phyloP scores from a whole-genome alignment of 2,329 filamentous ascomycete genomes.

The Nemania serpens region DNA sequence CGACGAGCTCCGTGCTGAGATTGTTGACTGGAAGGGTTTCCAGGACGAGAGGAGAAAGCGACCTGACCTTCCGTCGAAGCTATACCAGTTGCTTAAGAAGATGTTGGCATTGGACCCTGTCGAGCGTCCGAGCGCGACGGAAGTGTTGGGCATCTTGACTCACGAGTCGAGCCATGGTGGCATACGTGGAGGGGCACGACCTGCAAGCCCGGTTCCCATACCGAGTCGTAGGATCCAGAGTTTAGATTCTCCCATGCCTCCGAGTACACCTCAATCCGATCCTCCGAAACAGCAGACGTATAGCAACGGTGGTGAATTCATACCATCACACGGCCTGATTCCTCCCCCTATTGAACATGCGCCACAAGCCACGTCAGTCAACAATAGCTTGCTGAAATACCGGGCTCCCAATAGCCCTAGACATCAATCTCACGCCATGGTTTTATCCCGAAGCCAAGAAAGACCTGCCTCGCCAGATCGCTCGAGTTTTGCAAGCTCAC shows the following conservation, averaged over 20 bases:
- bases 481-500: constrained; percentile 27
- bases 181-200: constrained; percentile 42
- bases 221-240: constrained; percentile 56
- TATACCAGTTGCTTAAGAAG: constrained; percentile 83
- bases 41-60: constrained; percentile 75
- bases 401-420: constrained; percentile 38
- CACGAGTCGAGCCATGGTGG: constrained; percentile 61
- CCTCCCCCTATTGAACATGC: constrained; percentile 34
- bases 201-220: constrained; percentile 44
- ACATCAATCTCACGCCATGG: constrained; percentile 44
- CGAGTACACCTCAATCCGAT: constrained; percentile 56
- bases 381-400: constrained; percentile 43
- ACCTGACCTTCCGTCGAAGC: constrained; percentile 80
- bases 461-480: constrained; percentile 43
- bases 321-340: constrained; percentile 39
- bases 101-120: constrained; percentile 77
- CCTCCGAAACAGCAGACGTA: constrained; percentile 32
- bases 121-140: constrained; percentile 80
- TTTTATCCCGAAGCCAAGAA: constrained; percentile 50
- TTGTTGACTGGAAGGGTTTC: constrained; percentile 85
- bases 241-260: constrained; percentile 57
- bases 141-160: constrained; percentile 80
- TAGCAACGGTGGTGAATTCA: constrained; percentile 26
- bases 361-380: constrained; percentile 37
- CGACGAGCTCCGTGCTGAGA: constrained; percentile 82